Evolutionary conservation across 352 stramenopile species (phyloP), one percentile per base, ranked within the genome.

Genomic region (Lagenidium sp.): DNA sequence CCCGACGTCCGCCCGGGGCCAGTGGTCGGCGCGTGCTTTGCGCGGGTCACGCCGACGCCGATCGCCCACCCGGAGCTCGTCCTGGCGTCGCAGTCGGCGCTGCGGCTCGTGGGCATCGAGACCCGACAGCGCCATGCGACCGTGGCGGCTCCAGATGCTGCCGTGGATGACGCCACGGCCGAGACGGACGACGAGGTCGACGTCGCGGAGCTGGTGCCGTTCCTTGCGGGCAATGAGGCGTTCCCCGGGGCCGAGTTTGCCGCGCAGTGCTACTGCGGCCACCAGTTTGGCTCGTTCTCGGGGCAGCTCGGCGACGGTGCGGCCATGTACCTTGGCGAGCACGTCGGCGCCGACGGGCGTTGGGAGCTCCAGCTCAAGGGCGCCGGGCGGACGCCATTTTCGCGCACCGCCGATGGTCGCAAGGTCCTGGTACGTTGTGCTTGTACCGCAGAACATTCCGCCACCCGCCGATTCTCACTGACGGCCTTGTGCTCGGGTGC

Each of bases 291-390:
- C 11, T 88, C 82, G 43, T 97, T 95, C 42, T 94, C 85, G 4
- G 85, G 85, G 1, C 87, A 97, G 64, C 66, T 97, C 39, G 88
- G 88, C 35, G 88, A 97, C 49, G 88, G 88, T 29, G 84, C 82
- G 2, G 86, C 88, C 6, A 71, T 96, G 35, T 95, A 92, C 56
- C 51, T 97, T 12, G 88, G 85, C 20, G 85, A 96, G 59, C 67
- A 94, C 24, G 65, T 85, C 26, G 41, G 60, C 0, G 16, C 13
- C 1, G 53, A 50, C n/a, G 48, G 70, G 37, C 52, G 82, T 11
- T 97, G 83, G 60, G 96, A 99, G 65, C 60, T 99, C 37, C 96
- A 99, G 60, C 66, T 99, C 12, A 98, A 99, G 53, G 96, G 96
- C 7, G 91, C 85, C 1, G 96, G 96, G 0, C 81, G 80, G 41